Evolutionary conservation across 305 asterid species (phyloP), one percentile per base, ranked within the genome.

Genomic region (Salvia sclarea): DNA sequence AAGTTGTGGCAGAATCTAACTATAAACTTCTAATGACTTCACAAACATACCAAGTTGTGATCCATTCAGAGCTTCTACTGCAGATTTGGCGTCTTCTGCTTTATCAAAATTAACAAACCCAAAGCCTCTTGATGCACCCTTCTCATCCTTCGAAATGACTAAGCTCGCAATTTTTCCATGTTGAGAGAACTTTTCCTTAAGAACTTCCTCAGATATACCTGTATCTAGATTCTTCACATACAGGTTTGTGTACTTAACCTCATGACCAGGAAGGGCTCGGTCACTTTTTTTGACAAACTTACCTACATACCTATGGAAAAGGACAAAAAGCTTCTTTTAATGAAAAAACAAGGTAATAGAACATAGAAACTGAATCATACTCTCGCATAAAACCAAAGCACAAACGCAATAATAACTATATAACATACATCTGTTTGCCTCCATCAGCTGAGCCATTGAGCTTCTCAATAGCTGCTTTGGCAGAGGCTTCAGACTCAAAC

Each of bases 61-160:
- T 76, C 95, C 97, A 78, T 88, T 79, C 76, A 86, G 65, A 62
- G 81, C 90, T 80, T 86, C 93, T 76, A 79, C 64, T 57, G 97
- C 98, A 62, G 50, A 63, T 78, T 74, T 88, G 66, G 98, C 98
- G 60, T 85, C 88, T 58, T 85, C 89, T n/a, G 95, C 89, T 43
- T 78, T 82, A 68, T 90, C 93, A 64, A 90, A 92, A 83, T 90
- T 88, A 75, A 90, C 91, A 77, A 90, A 90, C 57, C 97, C 98
- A 85, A 92, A 92, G 33, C 98, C 96, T 78, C 73, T 92, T 18
- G 96, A 87, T 70, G 79, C 80, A 56, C 90, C 91, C 60, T 76
- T 84, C 56, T 79, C 95, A 75, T 86, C 97, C 74, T 80, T 90
- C 48, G 87, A 56, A 57, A 92, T 76, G 74, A 68, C 88, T 78